These are phyloP conservation scores for Talaromyces rugulosus DNA, from an alignment of 2,329 filamentous ascomycete genomes.

Conservation along the genomic window DNA sequence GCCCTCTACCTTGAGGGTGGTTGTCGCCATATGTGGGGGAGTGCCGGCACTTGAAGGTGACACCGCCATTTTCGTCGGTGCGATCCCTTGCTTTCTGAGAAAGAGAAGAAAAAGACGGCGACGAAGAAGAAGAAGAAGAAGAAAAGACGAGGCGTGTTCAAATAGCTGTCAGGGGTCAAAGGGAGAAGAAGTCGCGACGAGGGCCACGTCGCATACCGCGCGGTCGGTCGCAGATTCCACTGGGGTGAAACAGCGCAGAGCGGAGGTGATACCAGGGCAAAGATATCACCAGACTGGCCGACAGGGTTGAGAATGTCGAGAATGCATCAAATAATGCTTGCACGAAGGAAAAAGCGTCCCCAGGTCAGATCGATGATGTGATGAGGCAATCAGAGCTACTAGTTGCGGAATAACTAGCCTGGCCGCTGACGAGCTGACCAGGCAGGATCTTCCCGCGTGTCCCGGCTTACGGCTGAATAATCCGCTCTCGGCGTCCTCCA, in stretches of 20 bases:
- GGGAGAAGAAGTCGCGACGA: background rate
- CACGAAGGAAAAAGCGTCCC: background rate
- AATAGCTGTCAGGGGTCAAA: background rate
- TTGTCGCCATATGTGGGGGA: constrained; percentile 58
- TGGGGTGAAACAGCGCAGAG: background rate
- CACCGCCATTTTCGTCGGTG: constrained; percentile 2
- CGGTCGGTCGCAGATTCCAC: background rate
- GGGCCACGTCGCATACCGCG: background rate
- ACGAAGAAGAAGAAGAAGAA: background rate
- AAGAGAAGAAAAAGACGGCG: background rate
- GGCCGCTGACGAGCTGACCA: too few relatives aligned
- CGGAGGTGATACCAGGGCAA: background rate
- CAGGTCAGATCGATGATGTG: background rate
- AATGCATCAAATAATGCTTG: background rate
- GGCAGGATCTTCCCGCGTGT: background rate
- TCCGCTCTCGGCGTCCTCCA: background rate
- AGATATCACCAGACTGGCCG: background rate
- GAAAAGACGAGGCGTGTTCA: background rate
- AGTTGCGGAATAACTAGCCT: too few relatives aligned
- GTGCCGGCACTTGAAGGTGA: background rate
- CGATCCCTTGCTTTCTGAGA: background rate
- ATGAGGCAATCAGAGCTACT: too few relatives aligned
- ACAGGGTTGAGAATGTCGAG: background rate
- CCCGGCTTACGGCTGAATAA: background rate
- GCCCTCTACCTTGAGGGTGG: constrained; percentile 83